Percentiles rank a stretch among this genome's conserved stretches.
phyloP scores from a whole-genome alignment of 2,329 filamentous ascomycete species.

The Teratosphaeria viscida region DNA sequence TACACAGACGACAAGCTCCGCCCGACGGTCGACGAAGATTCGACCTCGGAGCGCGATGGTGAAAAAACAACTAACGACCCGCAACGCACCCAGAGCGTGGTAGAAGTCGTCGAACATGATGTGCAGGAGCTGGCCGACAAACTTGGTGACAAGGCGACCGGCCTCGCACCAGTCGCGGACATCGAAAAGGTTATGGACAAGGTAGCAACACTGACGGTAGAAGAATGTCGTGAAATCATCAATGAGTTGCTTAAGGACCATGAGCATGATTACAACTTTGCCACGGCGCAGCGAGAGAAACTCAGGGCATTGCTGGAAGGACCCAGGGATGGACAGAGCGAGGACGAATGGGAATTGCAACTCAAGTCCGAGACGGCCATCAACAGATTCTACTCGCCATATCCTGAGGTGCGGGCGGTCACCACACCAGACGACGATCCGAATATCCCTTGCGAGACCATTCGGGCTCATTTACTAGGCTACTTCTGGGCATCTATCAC shows the following conservation, averaged over 20 bases:
- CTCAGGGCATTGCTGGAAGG: conserved; percentile 1
- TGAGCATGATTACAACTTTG: conserved; percentile 1
- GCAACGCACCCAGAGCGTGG: neutral
- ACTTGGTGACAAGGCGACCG: neutral
- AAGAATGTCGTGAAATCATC: neutral
- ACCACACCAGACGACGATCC: conserved; percentile 1
- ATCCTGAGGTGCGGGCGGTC: conserved; percentile 1
- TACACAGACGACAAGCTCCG: neutral
- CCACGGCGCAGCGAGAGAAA: conserved; percentile 1
- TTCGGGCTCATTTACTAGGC: conserved; percentile 1
- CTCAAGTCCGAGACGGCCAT: conserved; percentile 45
- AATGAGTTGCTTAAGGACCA: conserved; percentile 1
- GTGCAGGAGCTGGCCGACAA: neutral
- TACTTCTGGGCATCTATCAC: conserved; percentile 1
- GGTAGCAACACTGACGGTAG: neutral
- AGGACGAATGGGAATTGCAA: conserved; percentile 74
- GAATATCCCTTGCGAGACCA: conserved; percentile 1
- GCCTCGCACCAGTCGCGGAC: neutral
- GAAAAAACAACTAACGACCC: neutral
- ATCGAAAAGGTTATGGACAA: conserved; percentile 1
- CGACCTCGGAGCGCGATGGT: neutral
- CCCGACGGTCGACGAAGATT: neutral
- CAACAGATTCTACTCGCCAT: conserved; percentile 4
- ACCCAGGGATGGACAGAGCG: neutral
- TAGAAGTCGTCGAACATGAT: neutral